Evolutionary conservation across 805 yeast genomes (phyloP).

Genomic region (Brettanomyces custersianus): DNA sequence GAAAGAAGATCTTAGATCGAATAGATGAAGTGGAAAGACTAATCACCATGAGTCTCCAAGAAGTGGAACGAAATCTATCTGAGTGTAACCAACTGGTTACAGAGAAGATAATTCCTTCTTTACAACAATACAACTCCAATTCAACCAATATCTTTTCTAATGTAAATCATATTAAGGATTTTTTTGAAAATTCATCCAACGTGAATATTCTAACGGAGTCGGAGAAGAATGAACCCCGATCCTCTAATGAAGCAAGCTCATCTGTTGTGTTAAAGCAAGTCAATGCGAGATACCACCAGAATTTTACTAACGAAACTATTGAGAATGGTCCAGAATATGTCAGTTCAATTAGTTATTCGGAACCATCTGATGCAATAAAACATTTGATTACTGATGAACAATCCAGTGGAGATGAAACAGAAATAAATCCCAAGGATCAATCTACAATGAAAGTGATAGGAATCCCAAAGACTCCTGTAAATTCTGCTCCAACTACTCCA

Average conservation of each 20-base stretch:
- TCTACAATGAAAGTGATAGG: neutral
- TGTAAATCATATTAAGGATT: conserved; percentile 66
- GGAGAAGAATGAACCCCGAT: conserved; percentile 1
- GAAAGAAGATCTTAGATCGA: conserved; percentile 21
- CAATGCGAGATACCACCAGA: neutral
- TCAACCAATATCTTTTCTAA: conserved; percentile 58
- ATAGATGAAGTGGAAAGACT: conserved; percentile 71
- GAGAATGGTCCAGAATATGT: neutral
- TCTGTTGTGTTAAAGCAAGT: too few relatives aligned
- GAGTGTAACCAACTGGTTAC: conserved; percentile 60
- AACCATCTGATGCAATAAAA: neutral
- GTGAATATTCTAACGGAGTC: conserved; percentile 19
- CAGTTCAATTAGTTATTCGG: neutral
- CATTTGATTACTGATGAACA: neutral
- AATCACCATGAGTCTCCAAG: conserved; percentile 67
- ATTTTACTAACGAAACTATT: neutral
- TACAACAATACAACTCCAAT: conserved; percentile 48
- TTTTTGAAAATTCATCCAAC: conserved; percentile 46
- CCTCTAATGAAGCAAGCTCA: neutral
- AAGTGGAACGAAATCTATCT: conserved; percentile 67
- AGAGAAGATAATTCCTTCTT: conserved; percentile 58
- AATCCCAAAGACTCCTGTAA: too few relatives aligned
- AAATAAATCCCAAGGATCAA: neutral
- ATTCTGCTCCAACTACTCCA: too few relatives aligned
- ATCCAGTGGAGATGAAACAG: neutral